A percentile compares a stretch with the other conserved stretches of the same genome.
Conservation (phyloP, 1,139 yeast species). For the Geotrichum bryndzae region DNA sequence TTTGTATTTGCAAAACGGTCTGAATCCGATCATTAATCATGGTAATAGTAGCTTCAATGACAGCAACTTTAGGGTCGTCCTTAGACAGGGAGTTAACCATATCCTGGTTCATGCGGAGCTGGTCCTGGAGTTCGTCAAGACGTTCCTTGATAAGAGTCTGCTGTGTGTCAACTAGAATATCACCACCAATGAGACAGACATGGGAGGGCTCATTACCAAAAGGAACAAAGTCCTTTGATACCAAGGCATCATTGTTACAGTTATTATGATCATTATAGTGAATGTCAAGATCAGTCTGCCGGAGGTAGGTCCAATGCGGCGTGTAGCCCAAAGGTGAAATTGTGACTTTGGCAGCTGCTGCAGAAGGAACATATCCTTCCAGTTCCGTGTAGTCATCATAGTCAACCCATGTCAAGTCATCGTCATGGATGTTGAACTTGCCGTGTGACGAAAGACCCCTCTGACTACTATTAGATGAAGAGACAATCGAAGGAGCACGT, state of each 20-base stretch:
- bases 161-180: conserved; percentile 34
- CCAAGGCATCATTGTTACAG: not conserved
- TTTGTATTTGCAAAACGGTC: conserved; percentile 19
- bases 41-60: conserved; percentile 30
- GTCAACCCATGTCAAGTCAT: conserved; percentile 69
- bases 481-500: not conserved
- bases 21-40: conserved; percentile 39
- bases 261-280: conserved; percentile 29
- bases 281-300: conserved; percentile 43
- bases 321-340: conserved; percentile 62
- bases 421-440: conserved; percentile 39
- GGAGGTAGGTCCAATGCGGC: conserved; percentile 69
- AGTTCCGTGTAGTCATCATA: conserved; percentile 74
- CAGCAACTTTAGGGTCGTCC: conserved; percentile 20
- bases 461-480: conserved; percentile 16
- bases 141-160: conserved; percentile 29
- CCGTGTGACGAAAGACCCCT: conserved; percentile 20
- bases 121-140: conserved; percentile 41
- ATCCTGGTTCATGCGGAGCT: conserved; percentile 38
- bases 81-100: conserved; percentile 32
- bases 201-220: conserved; percentile 68
- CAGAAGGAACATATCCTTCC: conserved; percentile 39
- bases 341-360: conserved; percentile 49
- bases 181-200: conserved; percentile 53
- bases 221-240: conserved; percentile 35